phyloP scores from a whole-genome alignment of 2,329 filamentous ascomycete genomes.

The Penicillium digitatum region DNA sequence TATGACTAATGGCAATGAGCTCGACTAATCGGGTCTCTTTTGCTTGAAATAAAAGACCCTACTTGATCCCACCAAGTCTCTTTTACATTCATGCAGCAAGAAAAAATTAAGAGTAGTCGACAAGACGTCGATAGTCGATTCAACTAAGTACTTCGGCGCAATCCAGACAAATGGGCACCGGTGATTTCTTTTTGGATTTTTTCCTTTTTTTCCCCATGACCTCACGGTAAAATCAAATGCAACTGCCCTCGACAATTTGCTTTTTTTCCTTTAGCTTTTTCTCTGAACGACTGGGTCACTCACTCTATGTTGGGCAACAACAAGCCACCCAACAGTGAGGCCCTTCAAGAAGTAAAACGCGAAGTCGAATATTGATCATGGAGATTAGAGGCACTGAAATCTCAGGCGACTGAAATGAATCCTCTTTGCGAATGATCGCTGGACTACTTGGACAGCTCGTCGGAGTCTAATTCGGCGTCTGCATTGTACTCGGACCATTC shows the following conservation, averaged over 20 bases:
- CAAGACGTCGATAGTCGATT: neutral
- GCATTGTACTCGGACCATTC: neutral
- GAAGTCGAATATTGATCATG: neutral
- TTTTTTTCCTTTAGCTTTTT: neutral
- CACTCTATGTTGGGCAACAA: neutral
- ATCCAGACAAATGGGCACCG: neutral
- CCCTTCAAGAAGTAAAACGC: neutral
- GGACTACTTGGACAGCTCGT: neutral
- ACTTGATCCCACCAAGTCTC: neutral
- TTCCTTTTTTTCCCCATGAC: neutral
- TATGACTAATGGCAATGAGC: neutral
- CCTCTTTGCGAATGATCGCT: neutral
- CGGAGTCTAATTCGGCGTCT: neutral
- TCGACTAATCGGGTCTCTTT: neutral
- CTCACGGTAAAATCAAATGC: neutral
- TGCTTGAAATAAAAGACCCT: neutral
- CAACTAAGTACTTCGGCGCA: neutral
- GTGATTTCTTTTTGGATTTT: neutral
- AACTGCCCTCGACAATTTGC: neutral
- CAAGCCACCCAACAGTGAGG: neutral
- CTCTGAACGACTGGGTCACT: neutral
- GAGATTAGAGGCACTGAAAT: too few relatives aligned
- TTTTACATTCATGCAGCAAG: neutral
- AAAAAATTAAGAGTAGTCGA: neutral
- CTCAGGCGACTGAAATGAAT: neutral